Evolutionary conservation across 257 asterid genomes (phyloP).

Genomic region (Solanum virginianum): DNA sequence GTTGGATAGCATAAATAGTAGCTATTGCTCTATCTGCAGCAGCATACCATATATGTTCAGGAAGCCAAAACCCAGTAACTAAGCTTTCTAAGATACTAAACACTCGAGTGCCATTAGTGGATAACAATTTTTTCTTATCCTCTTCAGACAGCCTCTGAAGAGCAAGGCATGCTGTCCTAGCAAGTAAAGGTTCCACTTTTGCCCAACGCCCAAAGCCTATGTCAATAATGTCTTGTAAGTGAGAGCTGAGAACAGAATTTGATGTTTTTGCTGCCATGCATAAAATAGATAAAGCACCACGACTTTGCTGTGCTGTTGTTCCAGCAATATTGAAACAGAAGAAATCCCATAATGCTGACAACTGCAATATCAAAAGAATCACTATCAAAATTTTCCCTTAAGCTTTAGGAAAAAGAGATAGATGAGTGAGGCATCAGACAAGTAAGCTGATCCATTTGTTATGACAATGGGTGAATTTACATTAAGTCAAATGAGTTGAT

Average conservation of each 20-base stretch:
- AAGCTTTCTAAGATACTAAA: conserved; percentile 66
- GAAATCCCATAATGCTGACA: conserved; percentile 93
- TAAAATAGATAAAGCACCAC: conserved; percentile 86
- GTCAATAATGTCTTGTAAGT: conserved; percentile 84
- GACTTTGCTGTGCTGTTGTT: conserved; percentile 88
- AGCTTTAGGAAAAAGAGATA: background rate
- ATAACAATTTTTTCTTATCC: conserved; percentile 62
- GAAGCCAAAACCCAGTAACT: conserved; percentile 53
- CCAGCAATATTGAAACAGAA: conserved; percentile 88
- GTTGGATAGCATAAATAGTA: conserved; percentile 71
- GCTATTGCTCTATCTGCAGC: conserved; percentile 83
- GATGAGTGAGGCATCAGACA: background rate
- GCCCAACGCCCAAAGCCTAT: conserved; percentile 99
- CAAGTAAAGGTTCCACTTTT: conserved; percentile 81
- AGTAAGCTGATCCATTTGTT: background rate
- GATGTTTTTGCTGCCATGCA: conserved; percentile 91
- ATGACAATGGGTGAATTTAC: background rate
- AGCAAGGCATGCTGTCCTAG: conserved; percentile 87
- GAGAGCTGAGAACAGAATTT: conserved; percentile 69
- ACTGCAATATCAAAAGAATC: conserved; percentile 32
- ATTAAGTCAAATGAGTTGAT: background rate
- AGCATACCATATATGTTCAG: conserved; percentile 81
- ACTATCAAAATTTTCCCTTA: background rate
- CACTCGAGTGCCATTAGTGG: conserved; percentile 57
- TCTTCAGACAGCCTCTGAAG: conserved; percentile 83